Base-by-base conservation (phyloP, 495 filamentous ascomycete species). In the Penicillium samsonianum region DNA sequence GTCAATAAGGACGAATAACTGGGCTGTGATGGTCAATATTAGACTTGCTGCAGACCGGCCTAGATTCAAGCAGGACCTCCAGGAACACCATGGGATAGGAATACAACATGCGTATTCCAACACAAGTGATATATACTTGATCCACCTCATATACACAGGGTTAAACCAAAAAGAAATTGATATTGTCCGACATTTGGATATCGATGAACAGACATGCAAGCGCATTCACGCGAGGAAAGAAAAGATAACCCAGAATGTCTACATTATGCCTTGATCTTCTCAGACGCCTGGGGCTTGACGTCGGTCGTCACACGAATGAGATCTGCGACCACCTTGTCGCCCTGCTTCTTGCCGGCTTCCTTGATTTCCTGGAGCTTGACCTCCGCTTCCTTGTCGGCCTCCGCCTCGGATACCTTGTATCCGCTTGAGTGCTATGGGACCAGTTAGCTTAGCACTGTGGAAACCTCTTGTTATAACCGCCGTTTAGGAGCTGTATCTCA, bases 321-420 rank as follows among this genome's bases (percentile, higher is more conserved):
- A 57, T 91, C 86, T 45, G 89, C 82, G 25, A 96, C 80, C 4
- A 98, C 91, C 70, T 91, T 83, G 57, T 82, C 80, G 61, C 90
- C 88, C 61, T 84, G 84, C 79, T 90, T 87, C 67, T 87, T 81
- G 31, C 91, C 93, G 19, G 90, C 85, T 30, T 77, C 78, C 69
- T 89, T 82, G 73, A 98, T 98, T 70, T 90, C 88, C 67, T 85
- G 81, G 56, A 96, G 82, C 75, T 93, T 87, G 57, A 73, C 80
- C 42, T 94, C 87, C 46, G 91, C 88, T 63, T 96, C 90, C 74
- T 86, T 85, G 68, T 84, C 83, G 54, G 92, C 91, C 63, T 92
- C 90, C 57, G 91, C 87, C 72, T 96, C 90, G 60, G 90, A 89
- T 60, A 87, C 83, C 74, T 92, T 89, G 81, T 92, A 93, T 69